A percentile compares a stretch with the other conserved stretches of the same genome.
phyloP scores from a whole-genome alignment of 2,329 filamentous ascomycete species.

The Diaporthe ampelina region DNA sequence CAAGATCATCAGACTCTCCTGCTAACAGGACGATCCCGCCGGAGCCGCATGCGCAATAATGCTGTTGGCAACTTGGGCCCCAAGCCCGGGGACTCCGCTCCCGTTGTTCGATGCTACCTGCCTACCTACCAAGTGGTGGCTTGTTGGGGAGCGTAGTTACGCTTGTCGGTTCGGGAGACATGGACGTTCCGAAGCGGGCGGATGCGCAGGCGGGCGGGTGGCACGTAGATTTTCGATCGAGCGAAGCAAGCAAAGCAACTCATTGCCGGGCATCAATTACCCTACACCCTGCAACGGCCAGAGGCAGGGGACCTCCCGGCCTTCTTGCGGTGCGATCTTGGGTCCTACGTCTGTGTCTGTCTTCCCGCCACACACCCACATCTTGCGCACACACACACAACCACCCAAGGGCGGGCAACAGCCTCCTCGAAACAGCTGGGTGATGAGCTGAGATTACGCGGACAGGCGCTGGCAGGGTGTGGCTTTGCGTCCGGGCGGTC shows the following conservation, averaged over 20 bases:
- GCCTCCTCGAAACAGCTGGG: not conserved
- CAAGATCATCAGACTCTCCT: not conserved
- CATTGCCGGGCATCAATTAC: not conserved
- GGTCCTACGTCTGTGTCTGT: not conserved
- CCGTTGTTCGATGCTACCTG: slow-evolving; percentile 2
- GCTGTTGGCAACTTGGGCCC: not conserved
- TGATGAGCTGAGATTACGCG: slow-evolving; percentile 8
- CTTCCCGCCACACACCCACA: not conserved
- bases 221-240: not conserved
- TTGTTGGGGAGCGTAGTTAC: not conserved
- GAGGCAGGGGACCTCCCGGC: slow-evolving; percentile 10
- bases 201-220: not conserved
- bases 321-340: not conserved
- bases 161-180: slow-evolving; percentile 6
- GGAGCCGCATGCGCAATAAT: slow-evolving; percentile 2
- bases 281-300: not conserved
- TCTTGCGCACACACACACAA: too few relatives aligned
- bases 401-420: not conserved
- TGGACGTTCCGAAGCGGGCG: not conserved
- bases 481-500: slow-evolving; percentile 11
- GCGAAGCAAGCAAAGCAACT: not conserved
- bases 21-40: slow-evolving; percentile 20
- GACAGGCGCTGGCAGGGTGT: slow-evolving; percentile 6
- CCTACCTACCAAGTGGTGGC: not conserved
- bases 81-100: not conserved